Base-by-base conservation (phyloP, 495 filamentous ascomycete genomes). In the Aspergillus bertholletiae region DNA sequence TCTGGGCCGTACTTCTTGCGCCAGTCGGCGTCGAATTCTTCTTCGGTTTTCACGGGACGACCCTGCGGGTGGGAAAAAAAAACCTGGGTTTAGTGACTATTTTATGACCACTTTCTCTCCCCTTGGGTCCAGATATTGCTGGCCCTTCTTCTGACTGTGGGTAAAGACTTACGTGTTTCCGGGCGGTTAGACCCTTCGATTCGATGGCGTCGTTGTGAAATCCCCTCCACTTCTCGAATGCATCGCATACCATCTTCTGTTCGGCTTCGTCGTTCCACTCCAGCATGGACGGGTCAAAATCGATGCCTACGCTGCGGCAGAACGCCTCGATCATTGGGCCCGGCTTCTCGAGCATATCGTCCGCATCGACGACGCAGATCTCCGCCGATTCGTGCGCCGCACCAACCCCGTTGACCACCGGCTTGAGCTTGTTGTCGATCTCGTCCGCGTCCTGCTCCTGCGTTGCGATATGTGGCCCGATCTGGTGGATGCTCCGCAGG, bases 201-300 rank as follows among this genome's bases (percentile, higher is more conserved):
- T 86, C 74, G 56, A 97, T 88, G 17, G 90, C 94, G 76, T 97
- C 93, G 48, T 97, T 88, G 64, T 97, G 94, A 68, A 96, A 98
- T 0, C 92, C 94, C 51, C 83, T 84, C 94, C 94, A 98, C 74
- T 98, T 98, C 73, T 89, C 89, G 73, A 98, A 98, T 18, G 80
- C 80, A 50, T 80, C 78, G 49, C 73, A 75, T 0, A 88, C 92
- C 49, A 73, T 63, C 46, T 71, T 49, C 53, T 93, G 83, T 41
- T 86, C 84, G 47, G 83, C 83, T 57, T 84, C 84, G 27, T 81
- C 83, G 37, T 88, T 85, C 94, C 94, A 98, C 21, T 71, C 73
- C 51, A 98, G 77, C 92, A 97, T 94, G 0, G 77, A 71, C 2
- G 80, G 79, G 26, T 65, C 63, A 68, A 86, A 98, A 15, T 84